Conservation (phyloP, 108 stramenopile genomes). For the Conticribra weissflogii region DNA sequence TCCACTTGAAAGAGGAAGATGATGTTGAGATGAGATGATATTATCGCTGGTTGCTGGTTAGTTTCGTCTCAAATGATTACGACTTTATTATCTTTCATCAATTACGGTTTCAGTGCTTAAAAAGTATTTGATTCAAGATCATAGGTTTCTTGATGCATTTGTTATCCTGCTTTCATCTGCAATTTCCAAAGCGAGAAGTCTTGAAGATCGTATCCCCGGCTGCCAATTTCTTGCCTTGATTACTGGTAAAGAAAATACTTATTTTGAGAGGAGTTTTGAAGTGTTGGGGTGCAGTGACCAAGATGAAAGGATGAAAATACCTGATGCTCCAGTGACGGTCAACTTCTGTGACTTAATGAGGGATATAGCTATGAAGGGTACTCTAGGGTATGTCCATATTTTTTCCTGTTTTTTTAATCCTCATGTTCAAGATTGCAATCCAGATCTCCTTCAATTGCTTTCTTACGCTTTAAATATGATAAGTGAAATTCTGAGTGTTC, state of each 20-base stretch:
- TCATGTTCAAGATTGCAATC: too few species aligned
- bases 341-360: slow-evolving; percentile 56
- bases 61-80: too few species aligned
- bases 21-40: too few species aligned
- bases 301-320: slow-evolving; percentile 48
- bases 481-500: slow-evolving; percentile 65
- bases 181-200: slow-evolving; percentile 52
- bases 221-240: slow-evolving; percentile 72
- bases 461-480: background rate
- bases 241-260: slow-evolving; percentile 73
- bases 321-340: slow-evolving; percentile 49
- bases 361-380: slow-evolving; percentile 50
- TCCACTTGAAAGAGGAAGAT: too few species aligned
- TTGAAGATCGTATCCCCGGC: slow-evolving; percentile 67
- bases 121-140: slow-evolving; percentile 72
- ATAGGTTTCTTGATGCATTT: slow-evolving; percentile 73
- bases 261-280: slow-evolving; percentile 66
- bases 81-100: too few species aligned
- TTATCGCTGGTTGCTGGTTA: too few species aligned
- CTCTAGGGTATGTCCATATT: slow-evolving; percentile 30
- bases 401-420: too few species aligned
- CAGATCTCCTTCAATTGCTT: too few species aligned
- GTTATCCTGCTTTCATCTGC: slow-evolving; percentile 56
- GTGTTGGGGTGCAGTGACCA: slow-evolving; percentile 32
- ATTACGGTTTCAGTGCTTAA: slow-evolving; percentile 33